Base-by-base conservation (phyloP, 164 flowering plant species). In the Kingdonia uniflora region DNA sequence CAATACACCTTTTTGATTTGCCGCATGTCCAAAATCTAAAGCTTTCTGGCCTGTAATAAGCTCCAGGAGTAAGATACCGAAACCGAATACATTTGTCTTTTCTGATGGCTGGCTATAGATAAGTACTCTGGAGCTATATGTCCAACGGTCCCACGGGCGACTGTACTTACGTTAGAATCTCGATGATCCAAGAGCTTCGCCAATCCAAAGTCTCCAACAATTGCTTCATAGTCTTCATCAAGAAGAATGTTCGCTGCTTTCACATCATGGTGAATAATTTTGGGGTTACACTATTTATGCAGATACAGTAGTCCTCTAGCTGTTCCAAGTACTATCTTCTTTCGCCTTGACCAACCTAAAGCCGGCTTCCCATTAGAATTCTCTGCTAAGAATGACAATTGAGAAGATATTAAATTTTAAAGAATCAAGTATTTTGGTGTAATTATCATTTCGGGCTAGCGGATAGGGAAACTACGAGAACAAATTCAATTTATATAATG, bases 41-140 rank as follows among this genome's bases (percentile, higher is more conserved):
- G 95, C 95, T 64, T 71, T 85, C 62, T 81, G 86, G 43, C 95
- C 91, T 17, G 90, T 83, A 49, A 86, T 80, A 12, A 86, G 73
- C 71, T 86, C 95, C 29, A 86, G 84, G 20, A 86, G 86, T 64
- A 86, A 68, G 62, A 86, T 81, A 13, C 95, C 95, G 39, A 80
- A 86, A 49, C 90, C 95, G 66, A 86, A 86, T 7, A 81, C 95
- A 62, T 86, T 90, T 20, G 95, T 86, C 62, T 86, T 86, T 40
- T 86, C 86, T 2, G 95, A 86, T 19, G 95, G 83, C 54, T 86
- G 95, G 25, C 95, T 0, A 90, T 86, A 20, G 82, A 81, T 42
- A 86, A 59, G 68, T 86, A 86, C 69, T 86, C 95, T 0, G 95
- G 95, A 60, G 95, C 90, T 62, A 86, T 86, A 65, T 86, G 91